Evolutionary conservation across 2,329 filamentous ascomycete genomes (phyloP).

Genomic region (Calonectria naviculata): DNA sequence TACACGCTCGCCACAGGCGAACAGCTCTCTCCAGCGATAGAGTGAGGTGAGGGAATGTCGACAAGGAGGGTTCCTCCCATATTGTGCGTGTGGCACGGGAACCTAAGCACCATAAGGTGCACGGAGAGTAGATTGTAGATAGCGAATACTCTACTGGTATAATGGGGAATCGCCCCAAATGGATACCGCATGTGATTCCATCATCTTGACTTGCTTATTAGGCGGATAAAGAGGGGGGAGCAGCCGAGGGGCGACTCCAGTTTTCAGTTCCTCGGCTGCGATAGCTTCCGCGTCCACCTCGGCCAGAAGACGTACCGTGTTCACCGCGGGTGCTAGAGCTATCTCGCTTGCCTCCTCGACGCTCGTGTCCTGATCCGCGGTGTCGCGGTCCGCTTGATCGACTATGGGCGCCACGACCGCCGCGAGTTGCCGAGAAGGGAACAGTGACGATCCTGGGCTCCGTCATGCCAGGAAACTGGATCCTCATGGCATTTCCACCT

Average conservation of each 20-base stretch:
- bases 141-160: constrained; percentile 34
- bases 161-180: constrained; percentile 26
- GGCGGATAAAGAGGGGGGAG: constrained; percentile 38
- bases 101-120: constrained; percentile 10
- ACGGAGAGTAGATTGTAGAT: constrained; percentile 8
- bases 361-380: constrained; percentile 43
- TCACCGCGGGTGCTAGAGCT: constrained; percentile 42
- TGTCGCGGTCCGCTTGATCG: constrained; percentile 41
- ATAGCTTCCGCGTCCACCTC: constrained; percentile 53
- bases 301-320: constrained; percentile 39
- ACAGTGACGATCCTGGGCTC: constrained; percentile 52
- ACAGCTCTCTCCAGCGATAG: constrained; percentile 18
- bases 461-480: constrained; percentile 55
- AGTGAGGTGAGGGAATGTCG: constrained; percentile 13
- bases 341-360: constrained; percentile 48
- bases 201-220: constrained; percentile 30
- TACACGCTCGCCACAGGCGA: constrained; percentile 33
- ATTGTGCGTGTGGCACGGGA: constrained; percentile 16
- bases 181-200: constrained; percentile 17
- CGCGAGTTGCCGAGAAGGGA: constrained; percentile 47
- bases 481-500: constrained; percentile 49
- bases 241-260: constrained; percentile 51
- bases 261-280: constrained; percentile 53
- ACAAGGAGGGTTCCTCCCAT: constrained; percentile 17
- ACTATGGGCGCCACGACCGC: constrained; percentile 42